Percentiles rank a stretch among this genome's conserved stretches.
phyloP scores from a whole-genome alignment of 768 basidiomycete genomes.

The Auriscalpium vulgare region DNA sequence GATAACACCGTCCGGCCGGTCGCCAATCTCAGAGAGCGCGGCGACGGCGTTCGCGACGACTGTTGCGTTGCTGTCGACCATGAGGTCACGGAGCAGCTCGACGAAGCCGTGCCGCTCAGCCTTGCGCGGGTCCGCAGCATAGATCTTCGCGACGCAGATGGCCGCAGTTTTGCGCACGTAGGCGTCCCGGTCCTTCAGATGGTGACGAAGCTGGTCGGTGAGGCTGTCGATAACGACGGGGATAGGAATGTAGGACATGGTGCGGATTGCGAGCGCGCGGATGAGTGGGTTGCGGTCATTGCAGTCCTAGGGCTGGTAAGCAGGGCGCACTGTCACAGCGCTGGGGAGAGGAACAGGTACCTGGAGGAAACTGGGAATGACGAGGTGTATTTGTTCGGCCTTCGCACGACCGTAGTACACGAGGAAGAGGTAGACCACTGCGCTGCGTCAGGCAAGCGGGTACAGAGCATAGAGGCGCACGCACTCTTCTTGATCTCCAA shows the following conservation, averaged over 20 bases:
- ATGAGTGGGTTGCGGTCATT: conserved; percentile 95
- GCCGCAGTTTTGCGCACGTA: conserved; percentile 99
- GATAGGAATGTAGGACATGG: conserved; percentile 98
- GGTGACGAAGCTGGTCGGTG: conserved; percentile 85
- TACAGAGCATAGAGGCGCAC: conserved; percentile 19
- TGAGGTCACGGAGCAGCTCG: conserved; percentile 80
- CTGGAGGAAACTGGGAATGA: conserved; percentile 8
- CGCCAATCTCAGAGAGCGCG: conserved; percentile 92
- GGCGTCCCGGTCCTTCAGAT: conserved; percentile 88
- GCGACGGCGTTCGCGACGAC: conserved; percentile 98
- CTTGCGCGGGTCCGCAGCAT: conserved; percentile 76
- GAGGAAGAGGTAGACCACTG: conserved; percentile 97
- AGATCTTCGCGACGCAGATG: conserved; percentile 94
- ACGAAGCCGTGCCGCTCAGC: conserved; percentile 91
- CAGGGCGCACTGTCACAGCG: not conserved
- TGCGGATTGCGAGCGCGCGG: conserved; percentile 93
- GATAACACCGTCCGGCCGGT: conserved; percentile 89
- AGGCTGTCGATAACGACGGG: conserved; percentile 81
- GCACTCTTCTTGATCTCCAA: conserved; percentile 98
- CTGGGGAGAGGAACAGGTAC: not conserved
- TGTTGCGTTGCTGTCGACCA: conserved; percentile 91
- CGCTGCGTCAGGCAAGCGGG: not conserved
- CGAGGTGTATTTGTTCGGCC: conserved; percentile 77
- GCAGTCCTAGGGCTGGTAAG: conserved; percentile 61
- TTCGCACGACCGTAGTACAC: conserved; percentile 94